Conservation (phyloP, 2,329 filamentous ascomycete genomes). For the Metarhizium brunneum region DNA sequence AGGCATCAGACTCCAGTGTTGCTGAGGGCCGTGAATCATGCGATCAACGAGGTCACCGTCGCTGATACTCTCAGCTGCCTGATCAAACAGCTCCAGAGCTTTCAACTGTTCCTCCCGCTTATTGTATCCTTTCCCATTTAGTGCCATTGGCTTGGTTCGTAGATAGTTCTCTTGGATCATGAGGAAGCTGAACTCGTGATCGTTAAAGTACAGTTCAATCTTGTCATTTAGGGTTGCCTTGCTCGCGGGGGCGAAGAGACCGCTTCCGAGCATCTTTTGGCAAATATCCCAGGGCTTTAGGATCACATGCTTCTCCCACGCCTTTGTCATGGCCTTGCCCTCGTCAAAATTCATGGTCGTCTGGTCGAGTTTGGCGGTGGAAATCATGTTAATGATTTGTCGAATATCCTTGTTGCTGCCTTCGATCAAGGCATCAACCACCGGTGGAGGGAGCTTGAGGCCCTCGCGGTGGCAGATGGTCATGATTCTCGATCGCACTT, state of each 20-base stretch:
- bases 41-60: slow-evolving; percentile 92
- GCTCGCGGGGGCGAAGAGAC: slow-evolving; percentile 75
- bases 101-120: slow-evolving; percentile 68
- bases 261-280: slow-evolving; percentile 79
- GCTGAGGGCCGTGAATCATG: slow-evolving; percentile 97
- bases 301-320: slow-evolving; percentile 96
- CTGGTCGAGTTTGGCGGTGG: slow-evolving; percentile 84
- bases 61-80: slow-evolving; percentile 91
- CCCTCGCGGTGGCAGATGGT: slow-evolving; percentile 92
- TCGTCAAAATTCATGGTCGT: slow-evolving; percentile 72
- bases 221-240: slow-evolving; percentile 92
- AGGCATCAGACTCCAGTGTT: slow-evolving; percentile 98
- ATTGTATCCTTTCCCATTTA: slow-evolving; percentile 45
- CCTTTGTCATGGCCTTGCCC: slow-evolving; percentile 89
- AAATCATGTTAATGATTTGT: slow-evolving; percentile 98
- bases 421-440: slow-evolving; percentile 90
- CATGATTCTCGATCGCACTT: slow-evolving; percentile 85
- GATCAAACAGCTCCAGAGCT: slow-evolving; percentile 74
- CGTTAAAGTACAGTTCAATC: slow-evolving; percentile 98
- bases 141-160: slow-evolving; percentile 62
- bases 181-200: slow-evolving; percentile 92
- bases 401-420: slow-evolving; percentile 93
- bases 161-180: slow-evolving; percentile 99
- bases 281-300: slow-evolving; percentile 98
- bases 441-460: slow-evolving; percentile 70